Evolutionary conservation across 2,329 filamentous ascomycete species (phyloP), one percentile per base, ranked within the genome.

Genomic region (Rasamsonia emersonii): DNA sequence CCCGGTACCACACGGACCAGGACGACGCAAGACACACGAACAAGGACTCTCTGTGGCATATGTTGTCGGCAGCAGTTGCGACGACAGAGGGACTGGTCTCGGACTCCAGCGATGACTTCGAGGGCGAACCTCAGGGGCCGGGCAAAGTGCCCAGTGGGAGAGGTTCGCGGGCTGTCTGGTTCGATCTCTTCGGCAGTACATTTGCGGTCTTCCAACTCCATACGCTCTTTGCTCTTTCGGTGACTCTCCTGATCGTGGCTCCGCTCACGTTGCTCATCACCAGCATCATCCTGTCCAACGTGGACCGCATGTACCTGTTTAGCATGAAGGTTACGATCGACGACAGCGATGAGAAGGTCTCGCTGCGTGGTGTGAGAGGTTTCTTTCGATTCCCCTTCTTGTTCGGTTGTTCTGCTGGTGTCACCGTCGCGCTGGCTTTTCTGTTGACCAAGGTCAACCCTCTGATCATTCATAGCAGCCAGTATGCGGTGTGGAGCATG

Each of bases 221-320:
- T 41, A 86, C 84, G 5, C 70, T 96, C 36, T 96, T 96, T 58
- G 86, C 86, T 3, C 77, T 91, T 61, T 88, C 86, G 4, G 71
- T 96, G 17, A 82, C 83, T 1, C 61, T 96, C 9, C 74, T 96
- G 13, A 79, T 93, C 13, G 79, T 79, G 13, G 77, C 82, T 1
- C 89, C 89, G 1, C 54, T 96, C 27, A 63, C 81, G 3, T 64
- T 96, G 15, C 66, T 85, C 9, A 53, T 78, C 3, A 65, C 89
- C 2, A 77, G 80, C 5, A 75, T 83, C 36, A 51, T 83, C 16
- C 67, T 96, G 3, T 68, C 73, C 26, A 76, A 75, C 37, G 65
- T 70, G 6, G 85, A 88, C 56, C 94, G 86, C 62, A 85, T 88
- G 62, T 98, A 96, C 58, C 75, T 89, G 35, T 93, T 95, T 54